A percentile compares a stretch with the other conserved stretches of the same genome.
Evolutionary conservation across 331 rosid genomes (phyloP).

Genomic region (Acacia pycnantha): DNA sequence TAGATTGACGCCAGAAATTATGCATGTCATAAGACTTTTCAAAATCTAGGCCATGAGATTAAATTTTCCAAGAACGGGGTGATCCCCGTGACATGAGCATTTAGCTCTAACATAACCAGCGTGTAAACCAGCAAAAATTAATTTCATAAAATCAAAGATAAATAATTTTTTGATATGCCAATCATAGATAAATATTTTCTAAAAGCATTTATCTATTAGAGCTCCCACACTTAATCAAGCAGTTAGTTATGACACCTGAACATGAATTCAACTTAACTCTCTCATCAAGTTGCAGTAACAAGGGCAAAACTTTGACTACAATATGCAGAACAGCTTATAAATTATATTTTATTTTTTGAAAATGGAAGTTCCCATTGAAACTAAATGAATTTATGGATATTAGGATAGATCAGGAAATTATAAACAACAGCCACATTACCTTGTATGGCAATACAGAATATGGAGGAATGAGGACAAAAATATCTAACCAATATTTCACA

Average conservation of each 20-base stretch:
- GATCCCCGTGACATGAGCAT: background rate
- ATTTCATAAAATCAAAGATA: background rate
- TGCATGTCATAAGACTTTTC: background rate
- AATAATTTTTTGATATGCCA: background rate
- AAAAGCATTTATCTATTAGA: background rate
- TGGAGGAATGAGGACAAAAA: background rate
- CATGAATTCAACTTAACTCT: constrained; percentile 8
- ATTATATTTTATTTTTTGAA: background rate
- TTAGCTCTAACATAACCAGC: background rate
- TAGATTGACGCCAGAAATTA: background rate
- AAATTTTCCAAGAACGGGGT: background rate
- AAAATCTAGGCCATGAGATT: background rate
- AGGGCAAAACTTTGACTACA: background rate
- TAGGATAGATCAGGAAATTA: background rate
- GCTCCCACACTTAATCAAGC: background rate
- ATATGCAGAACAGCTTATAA: background rate
- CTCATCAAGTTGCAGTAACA: background rate
- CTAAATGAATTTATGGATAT: background rate
- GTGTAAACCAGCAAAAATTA: background rate
- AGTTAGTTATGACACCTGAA: background rate
- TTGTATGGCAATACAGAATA: background rate
- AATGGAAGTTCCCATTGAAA: background rate
- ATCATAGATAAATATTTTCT: background rate
- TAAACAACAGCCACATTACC: background rate
- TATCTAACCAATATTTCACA: background rate